Conservation (phyloP, 2,329 filamentous ascomycete genomes). For the Incumbomyces lentus region DNA sequence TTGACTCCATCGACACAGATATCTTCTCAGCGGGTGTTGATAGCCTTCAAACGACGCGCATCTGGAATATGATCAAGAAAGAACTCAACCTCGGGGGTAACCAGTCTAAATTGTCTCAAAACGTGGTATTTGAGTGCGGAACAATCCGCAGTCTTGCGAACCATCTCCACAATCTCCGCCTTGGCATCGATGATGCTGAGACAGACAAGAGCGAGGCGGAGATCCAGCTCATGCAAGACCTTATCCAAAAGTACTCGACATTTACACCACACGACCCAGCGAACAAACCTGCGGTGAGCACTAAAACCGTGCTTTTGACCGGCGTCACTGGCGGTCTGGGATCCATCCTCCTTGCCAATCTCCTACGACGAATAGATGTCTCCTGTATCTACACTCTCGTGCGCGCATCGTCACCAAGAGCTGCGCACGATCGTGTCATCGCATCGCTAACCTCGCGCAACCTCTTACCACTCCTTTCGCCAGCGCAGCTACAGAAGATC, state of each 20-base stretch:
- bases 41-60: constrained; percentile 12
- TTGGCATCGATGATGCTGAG: constrained; percentile 11
- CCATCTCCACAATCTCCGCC: constrained; percentile 24
- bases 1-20: constrained; percentile 8
- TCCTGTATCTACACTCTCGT: constrained; percentile 46
- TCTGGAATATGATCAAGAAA: constrained; percentile 36
- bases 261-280: constrained; percentile 8
- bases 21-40: constrained; percentile 14
- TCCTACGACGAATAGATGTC: constrained; percentile 29
- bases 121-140: constrained; percentile 50
- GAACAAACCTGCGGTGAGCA: not conserved
- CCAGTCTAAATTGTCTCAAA: constrained; percentile 37
- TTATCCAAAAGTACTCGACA: constrained; percentile 33
- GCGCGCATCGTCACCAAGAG: constrained; percentile 34
- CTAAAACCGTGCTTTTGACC: constrained; percentile 35
- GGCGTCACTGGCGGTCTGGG: constrained; percentile 58
- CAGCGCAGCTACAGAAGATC: constrained; percentile 26
- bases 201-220: constrained; percentile 24
- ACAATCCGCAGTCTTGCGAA: constrained; percentile 36
- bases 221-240: constrained; percentile 32
- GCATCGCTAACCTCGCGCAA: constrained; percentile 30
- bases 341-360: constrained; percentile 43
- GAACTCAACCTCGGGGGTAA: constrained; percentile 10
- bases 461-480: constrained; percentile 13
- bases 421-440: constrained; percentile 35